Percentiles rank a stretch among this genome's conserved stretches.
These are phyloP conservation scores for Colletotrichum chrysophilum DNA, from an alignment of 2,329 filamentous ascomycete species.

Conservation along the genomic window DNA sequence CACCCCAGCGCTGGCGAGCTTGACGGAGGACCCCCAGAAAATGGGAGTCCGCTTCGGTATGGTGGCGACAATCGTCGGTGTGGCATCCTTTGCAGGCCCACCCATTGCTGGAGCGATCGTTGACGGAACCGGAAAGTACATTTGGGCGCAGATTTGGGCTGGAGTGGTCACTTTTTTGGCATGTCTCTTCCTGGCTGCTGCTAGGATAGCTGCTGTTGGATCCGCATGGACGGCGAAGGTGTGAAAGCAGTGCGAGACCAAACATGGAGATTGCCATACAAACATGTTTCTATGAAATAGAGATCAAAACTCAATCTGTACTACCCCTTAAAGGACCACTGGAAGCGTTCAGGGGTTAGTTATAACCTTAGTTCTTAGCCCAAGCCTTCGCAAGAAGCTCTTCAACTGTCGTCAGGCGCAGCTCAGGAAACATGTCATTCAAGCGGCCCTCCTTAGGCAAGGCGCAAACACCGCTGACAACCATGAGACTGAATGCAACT, in stretches of 20 bases:
- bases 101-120: not conserved
- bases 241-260: not conserved
- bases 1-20: not conserved
- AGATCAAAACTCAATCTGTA: not conserved
- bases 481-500: not conserved
- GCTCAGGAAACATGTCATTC: not conserved
- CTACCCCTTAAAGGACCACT: not conserved
- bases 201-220: not conserved
- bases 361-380: not conserved
- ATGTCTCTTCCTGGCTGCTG: not conserved
- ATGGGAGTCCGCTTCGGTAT: not conserved
- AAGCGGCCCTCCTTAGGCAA: not conserved
- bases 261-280: not conserved
- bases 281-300: not conserved
- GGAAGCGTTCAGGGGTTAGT: not conserved
- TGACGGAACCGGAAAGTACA: not conserved
- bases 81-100: not conserved
- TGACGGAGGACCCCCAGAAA: not conserved
- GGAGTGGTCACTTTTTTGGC: not conserved
- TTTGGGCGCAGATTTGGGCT: not conserved
- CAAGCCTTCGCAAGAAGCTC: not conserved
- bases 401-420: not conserved
- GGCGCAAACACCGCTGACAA: not conserved
- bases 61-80: not conserved
- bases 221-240: not conserved